These are phyloP conservation scores for Albophoma yamanashiensis DNA, from an alignment of 2,329 filamentous ascomycete genomes.

Conservation along the genomic window DNA sequence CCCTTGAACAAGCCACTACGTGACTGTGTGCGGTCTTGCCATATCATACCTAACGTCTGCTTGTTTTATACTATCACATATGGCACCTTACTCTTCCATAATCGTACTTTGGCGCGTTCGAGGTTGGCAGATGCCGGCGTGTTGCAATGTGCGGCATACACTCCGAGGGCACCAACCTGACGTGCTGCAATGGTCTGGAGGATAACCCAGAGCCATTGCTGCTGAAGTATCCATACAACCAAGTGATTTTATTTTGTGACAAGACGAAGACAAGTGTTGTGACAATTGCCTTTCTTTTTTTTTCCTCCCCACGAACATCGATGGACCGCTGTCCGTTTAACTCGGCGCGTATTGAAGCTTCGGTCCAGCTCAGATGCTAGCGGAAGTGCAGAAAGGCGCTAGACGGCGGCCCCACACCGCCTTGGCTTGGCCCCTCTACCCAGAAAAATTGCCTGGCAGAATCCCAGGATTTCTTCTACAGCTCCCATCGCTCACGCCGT, in stretches of 20 bases:
- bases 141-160: no score
- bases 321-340: no score
- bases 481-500: neutral
- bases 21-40: neutral
- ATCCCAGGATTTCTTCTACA: slow-evolving; percentile 5
- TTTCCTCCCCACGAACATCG: no score
- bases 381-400: neutral
- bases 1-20: neutral
- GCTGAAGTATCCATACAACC: no score
- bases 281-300: no score
- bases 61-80: neutral
- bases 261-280: no score
- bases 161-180: no score
- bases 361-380: neutral
- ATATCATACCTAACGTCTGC: neutral
- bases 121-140: neutral
- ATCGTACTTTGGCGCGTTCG: neutral
- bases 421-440: slow-evolving; percentile 1
- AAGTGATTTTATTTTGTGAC: no score
- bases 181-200: no score
- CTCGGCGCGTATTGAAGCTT: neutral
- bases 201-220: no score
- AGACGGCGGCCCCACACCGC: slow-evolving; percentile 5
- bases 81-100: neutral
- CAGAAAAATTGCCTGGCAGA: slow-evolving; percentile 9